Conservation (phyloP, 768 basidiomycete species). For the Boletus tylopilopsis region DNA sequence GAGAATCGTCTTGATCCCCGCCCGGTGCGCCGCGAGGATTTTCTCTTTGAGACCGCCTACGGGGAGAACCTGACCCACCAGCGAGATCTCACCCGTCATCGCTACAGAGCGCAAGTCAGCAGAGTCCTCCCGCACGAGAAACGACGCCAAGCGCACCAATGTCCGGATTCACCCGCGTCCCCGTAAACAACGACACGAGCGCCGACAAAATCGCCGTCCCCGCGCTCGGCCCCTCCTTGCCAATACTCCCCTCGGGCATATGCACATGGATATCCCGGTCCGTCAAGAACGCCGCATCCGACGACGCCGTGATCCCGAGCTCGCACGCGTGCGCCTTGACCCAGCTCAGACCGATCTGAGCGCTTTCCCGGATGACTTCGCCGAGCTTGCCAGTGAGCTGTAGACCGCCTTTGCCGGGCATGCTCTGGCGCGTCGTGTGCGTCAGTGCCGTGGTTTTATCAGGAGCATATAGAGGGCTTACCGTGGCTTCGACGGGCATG, state of each 20-base stretch:
- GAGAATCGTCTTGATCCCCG: constrained; percentile 90
- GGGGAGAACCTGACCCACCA: constrained; percentile 93
- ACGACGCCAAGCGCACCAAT: constrained; percentile 57
- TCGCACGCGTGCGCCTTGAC: constrained; percentile 87
- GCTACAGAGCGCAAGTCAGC: constrained; percentile 43
- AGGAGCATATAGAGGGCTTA: no score
- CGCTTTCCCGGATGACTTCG: constrained; percentile 95
- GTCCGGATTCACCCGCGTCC: constrained; percentile 78
- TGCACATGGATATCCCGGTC: constrained; percentile 92
- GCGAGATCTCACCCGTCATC: constrained; percentile 97
- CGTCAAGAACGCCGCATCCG: constrained; percentile 74
- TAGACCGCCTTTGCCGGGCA: constrained; percentile 93
- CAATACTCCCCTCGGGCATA: constrained; percentile 93
- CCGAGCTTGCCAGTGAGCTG: constrained; percentile 97
- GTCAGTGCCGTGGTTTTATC: no score
- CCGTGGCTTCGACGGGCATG: constrained; percentile 95
- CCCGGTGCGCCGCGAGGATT: constrained; percentile 94
- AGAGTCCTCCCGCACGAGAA: not conserved
- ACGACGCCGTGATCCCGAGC: constrained; percentile 75
- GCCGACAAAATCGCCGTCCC: constrained; percentile 92
- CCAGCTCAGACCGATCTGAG: constrained; percentile 93
- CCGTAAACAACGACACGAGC: constrained; percentile 88
- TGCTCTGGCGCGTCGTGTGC: constrained; percentile 51
- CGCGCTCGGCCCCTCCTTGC: constrained; percentile 95
- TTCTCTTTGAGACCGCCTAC: constrained; percentile 97